A percentile compares a stretch with the other conserved stretches of the same genome.
Conservation (phyloP, 1,284 basidiomycete species). For the Ganoderma sinense region DNA sequence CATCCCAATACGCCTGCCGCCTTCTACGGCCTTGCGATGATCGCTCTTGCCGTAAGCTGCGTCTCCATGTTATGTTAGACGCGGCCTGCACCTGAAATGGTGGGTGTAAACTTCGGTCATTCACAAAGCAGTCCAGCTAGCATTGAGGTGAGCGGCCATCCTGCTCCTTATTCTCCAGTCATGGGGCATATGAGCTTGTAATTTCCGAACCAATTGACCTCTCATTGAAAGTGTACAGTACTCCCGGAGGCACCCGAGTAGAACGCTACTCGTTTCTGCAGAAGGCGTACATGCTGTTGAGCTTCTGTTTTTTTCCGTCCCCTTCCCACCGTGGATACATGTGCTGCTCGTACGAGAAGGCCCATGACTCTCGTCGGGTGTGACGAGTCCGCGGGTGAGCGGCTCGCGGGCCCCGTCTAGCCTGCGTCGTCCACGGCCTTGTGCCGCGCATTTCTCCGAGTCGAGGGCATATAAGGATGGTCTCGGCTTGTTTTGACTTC, state of each 20-base stretch:
- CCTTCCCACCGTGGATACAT: slow-evolving; percentile 12
- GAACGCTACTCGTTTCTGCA: not conserved
- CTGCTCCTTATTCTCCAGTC: not conserved
- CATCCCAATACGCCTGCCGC: not conserved
- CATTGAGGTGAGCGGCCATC: slow-evolving; percentile 2
- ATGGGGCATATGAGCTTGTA: slow-evolving; percentile 17
- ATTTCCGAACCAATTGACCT: slow-evolving; percentile 6
- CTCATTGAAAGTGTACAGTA: not conserved
- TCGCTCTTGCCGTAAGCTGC: slow-evolving; percentile 5
- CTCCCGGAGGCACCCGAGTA: not conserved
- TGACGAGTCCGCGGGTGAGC: not conserved
- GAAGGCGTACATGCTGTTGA: not conserved
- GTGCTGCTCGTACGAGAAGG: slow-evolving; percentile 9
- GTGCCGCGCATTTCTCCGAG: slow-evolving; percentile 5
- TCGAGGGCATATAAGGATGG: slow-evolving; percentile 1
- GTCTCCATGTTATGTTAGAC: not conserved
- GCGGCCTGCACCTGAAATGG: not conserved
- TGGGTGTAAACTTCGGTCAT: not conserved
- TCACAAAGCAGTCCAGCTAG: not conserved
- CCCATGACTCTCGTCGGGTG: not conserved
- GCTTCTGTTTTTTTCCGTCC: not conserved
- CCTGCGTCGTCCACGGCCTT: not conserved
- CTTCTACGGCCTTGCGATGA: slow-evolving; percentile 5
- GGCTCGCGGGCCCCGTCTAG: not conserved
- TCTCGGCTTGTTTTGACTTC: not conserved